Conservation (phyloP, 1,284 basidiomycete genomes). For the Austroboletus novae-zelandiae region DNA sequence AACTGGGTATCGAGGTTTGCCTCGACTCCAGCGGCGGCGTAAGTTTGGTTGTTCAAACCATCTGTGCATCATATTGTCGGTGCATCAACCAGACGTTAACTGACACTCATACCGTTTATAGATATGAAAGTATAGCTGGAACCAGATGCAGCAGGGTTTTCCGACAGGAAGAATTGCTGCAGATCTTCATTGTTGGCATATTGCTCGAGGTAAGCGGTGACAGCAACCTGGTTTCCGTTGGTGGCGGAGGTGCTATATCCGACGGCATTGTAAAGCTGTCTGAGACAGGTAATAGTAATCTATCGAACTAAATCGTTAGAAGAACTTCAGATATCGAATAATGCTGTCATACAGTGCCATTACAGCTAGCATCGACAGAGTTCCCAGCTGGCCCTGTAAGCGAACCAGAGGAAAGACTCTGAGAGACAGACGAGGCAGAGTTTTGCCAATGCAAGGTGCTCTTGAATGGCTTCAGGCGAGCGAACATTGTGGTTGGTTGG, state of each 20-base stretch:
- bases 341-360: constrained; percentile 34
- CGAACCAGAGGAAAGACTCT: constrained; percentile 13
- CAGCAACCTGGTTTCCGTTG: constrained; percentile 48
- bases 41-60: constrained; percentile 60
- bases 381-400: constrained; percentile 33
- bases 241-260: constrained; percentile 39
- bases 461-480: constrained; percentile 45
- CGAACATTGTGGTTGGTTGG: constrained; percentile 74
- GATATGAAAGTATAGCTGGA: constrained; percentile 40
- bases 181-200: constrained; percentile 58
- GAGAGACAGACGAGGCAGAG: constrained; percentile 1
- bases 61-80: constrained; percentile 27
- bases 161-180: constrained; percentile 50
- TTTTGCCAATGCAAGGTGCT: constrained; percentile 42
- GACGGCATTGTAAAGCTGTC: constrained; percentile 50
- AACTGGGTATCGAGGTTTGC: constrained; percentile 72
- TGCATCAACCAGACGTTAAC: too few relatives aligned
- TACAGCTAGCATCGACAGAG: constrained; percentile 51
- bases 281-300: constrained; percentile 50
- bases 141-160: constrained; percentile 28
- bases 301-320: constrained; percentile 8
- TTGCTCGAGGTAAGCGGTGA: constrained; percentile 54
- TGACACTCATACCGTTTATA: constrained; percentile 40
- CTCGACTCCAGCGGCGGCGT: constrained; percentile 55
- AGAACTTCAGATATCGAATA: constrained; percentile 28